Conservation (phyloP, 371 early-diverging fungal species). For the Circinella minor region DNA sequence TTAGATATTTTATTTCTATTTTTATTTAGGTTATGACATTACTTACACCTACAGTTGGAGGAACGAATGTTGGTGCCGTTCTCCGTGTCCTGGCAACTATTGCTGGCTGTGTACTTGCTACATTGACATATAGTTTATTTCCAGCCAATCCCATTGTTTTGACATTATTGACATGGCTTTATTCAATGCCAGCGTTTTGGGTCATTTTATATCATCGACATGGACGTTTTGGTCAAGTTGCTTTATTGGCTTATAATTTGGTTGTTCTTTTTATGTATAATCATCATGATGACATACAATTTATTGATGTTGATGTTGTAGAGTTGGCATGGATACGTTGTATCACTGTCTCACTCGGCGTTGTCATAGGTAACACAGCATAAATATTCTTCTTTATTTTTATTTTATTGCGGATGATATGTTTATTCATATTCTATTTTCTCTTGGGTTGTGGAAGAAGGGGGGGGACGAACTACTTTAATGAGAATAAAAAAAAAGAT, state of each 20-base stretch:
- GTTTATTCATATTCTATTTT: too few species aligned
- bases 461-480: neutral
- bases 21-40: slow-evolving; percentile 58
- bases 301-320: slow-evolving; percentile 53
- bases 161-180: slow-evolving; percentile 61
- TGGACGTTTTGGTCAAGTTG: slow-evolving; percentile 76
- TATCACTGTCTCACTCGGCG: slow-evolving; percentile 72
- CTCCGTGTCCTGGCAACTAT: slow-evolving; percentile 76
- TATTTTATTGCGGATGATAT: neutral
- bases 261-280: slow-evolving; percentile 77
- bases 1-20: neutral
- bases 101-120: slow-evolving; percentile 66
- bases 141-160: slow-evolving; percentile 50
- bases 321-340: slow-evolving; percentile 69
- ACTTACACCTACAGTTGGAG: slow-evolving; percentile 87
- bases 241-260: slow-evolving; percentile 77
- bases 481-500: neutral
- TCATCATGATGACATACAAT: slow-evolving; percentile 60
- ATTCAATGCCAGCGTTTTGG: slow-evolving; percentile 72
- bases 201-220: slow-evolving; percentile 67
- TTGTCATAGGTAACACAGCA: slow-evolving; percentile 27
- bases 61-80: slow-evolving; percentile 73
- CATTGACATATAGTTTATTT: slow-evolving; percentile 57
- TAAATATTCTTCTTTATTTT: neutral
- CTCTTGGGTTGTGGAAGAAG: too few species aligned